Conservation (phyloP, 2,329 filamentous ascomycete genomes). For the Fusarium praegraminearum region DNA sequence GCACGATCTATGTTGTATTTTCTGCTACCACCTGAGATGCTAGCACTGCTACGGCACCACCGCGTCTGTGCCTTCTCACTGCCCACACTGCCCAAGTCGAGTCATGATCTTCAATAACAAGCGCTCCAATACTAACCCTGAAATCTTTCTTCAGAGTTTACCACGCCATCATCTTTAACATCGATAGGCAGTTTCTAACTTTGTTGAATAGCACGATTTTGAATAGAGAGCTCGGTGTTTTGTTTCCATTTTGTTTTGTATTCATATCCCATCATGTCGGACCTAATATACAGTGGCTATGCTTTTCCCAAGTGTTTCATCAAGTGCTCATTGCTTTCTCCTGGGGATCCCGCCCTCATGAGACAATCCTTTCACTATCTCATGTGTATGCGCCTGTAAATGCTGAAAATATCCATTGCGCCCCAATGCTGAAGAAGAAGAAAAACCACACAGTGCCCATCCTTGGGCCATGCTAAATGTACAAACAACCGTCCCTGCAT, state of each 20-base stretch:
- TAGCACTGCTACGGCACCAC: slow-evolving; percentile 3
- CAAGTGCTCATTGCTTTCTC: slow-evolving; percentile 19
- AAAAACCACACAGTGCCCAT: background rate
- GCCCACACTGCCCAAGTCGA: background rate
- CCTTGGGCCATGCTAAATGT: slow-evolving; percentile 6
- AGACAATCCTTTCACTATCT: slow-evolving; percentile 21
- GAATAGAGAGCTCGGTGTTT: background rate
- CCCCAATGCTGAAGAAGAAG: slow-evolving; percentile 3
- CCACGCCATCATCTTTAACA: background rate
- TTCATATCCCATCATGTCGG: slow-evolving; percentile 8
- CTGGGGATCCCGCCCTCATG: slow-evolving; percentile 33
- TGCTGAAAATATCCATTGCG: slow-evolving; percentile 35
- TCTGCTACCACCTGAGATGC: slow-evolving; percentile 18
- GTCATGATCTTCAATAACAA: slow-evolving; percentile 22
- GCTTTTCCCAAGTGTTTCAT: slow-evolving; percentile 29
- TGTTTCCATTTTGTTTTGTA: slow-evolving; percentile 7
- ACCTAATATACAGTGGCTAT: slow-evolving; percentile 33
- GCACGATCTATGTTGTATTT: slow-evolving; percentile 14
- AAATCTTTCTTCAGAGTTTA: slow-evolving; percentile 15
- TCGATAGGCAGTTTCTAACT: background rate
- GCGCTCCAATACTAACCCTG: slow-evolving; percentile 37
- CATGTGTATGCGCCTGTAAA: slow-evolving; percentile 37
- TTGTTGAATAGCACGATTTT: background rate
- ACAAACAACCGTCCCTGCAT: background rate
- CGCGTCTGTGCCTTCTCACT: background rate